Conservation (phyloP, 495 filamentous ascomycete species). For the Penicillium parvum region DNA sequence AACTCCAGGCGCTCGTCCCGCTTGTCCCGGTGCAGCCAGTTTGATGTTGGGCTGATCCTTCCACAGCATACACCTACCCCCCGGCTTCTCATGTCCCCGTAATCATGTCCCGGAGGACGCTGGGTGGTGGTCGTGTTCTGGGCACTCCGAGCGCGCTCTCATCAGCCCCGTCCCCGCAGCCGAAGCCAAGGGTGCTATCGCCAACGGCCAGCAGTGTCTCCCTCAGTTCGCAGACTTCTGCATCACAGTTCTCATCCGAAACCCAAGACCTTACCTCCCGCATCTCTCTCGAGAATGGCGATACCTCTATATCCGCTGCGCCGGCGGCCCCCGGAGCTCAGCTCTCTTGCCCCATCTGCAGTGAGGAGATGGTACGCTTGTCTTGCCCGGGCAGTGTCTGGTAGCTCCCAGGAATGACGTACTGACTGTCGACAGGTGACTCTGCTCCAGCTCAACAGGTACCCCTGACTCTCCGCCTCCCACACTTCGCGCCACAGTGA, state of each 20-base stretch:
- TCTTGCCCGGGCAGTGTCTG: not conserved
- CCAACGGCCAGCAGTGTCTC: constrained; percentile 57
- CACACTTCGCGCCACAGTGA: constrained; percentile 13
- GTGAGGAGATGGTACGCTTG: constrained; percentile 80
- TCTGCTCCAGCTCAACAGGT: constrained; percentile 87
- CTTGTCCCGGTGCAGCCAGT: constrained; percentile 18
- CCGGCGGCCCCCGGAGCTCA: constrained; percentile 53
- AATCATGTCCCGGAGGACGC: constrained; percentile 74
- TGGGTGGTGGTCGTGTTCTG: constrained; percentile 84
- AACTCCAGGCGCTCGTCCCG: constrained; percentile 9
- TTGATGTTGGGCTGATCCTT: constrained; percentile 16
- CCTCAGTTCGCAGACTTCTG: constrained; percentile 60
- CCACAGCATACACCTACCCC: constrained; percentile 10
- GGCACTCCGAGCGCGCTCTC: constrained; percentile 76
- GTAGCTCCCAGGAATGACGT: constrained; percentile 1
- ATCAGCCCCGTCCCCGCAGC: constrained; percentile 54
- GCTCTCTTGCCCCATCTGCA: constrained; percentile 91
- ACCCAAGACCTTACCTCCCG: constrained; percentile 56
- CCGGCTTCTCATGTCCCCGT: constrained; percentile 39
- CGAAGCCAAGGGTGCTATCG: constrained; percentile 51
- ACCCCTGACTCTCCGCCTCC: constrained; percentile 13
- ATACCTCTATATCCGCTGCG: constrained; percentile 43
- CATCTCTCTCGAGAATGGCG: constrained; percentile 52
- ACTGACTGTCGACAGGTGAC: constrained; percentile 55
- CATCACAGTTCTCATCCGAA: constrained; percentile 53